Evolutionary conservation across 129 eudicot species (phyloP).

Genomic region (Deinandra increscens): DNA sequence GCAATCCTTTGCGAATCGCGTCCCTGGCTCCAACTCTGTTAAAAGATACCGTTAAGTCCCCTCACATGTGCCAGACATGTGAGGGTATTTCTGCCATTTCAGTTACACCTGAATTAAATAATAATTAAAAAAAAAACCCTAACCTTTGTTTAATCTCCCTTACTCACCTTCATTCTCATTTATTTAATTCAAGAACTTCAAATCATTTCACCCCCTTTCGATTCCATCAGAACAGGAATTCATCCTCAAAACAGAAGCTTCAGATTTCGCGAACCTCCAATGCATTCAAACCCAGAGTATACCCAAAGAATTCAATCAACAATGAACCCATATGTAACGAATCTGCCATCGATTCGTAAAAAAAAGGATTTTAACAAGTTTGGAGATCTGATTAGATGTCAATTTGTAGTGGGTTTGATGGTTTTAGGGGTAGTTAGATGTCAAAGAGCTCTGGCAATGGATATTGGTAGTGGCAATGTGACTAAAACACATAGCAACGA

Average conservation of each 20-base stretch:
- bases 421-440: conserved; percentile 49
- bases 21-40: too few species aligned
- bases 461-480: conserved; percentile 28
- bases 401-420: conserved; percentile 41
- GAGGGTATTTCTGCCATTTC: too few species aligned
- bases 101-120: too few species aligned
- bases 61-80: too few species aligned
- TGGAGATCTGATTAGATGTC: conserved; percentile 38
- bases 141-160: too few species aligned
- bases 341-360: neutral
- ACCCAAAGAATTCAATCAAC: conserved; percentile 16
- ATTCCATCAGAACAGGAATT: neutral
- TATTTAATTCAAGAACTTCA: conserved; percentile 12
- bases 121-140: too few species aligned
- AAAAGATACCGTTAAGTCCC: too few species aligned
- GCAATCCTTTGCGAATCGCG: too few species aligned
- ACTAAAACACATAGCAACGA: too few species aligned
- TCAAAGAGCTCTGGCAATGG: conserved; percentile 47
- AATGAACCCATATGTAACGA: conserved; percentile 1
- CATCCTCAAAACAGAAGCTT: conserved; percentile 7
- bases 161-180: too few species aligned
- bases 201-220: conserved; percentile 9
- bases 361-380: conserved; percentile 14
- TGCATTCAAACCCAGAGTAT: conserved; percentile 3
- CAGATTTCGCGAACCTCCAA: conserved; percentile 9